Evolutionary conservation across 2,329 filamentous ascomycete species (phyloP).

Genomic region (Colletotrichum echinochloae): DNA sequence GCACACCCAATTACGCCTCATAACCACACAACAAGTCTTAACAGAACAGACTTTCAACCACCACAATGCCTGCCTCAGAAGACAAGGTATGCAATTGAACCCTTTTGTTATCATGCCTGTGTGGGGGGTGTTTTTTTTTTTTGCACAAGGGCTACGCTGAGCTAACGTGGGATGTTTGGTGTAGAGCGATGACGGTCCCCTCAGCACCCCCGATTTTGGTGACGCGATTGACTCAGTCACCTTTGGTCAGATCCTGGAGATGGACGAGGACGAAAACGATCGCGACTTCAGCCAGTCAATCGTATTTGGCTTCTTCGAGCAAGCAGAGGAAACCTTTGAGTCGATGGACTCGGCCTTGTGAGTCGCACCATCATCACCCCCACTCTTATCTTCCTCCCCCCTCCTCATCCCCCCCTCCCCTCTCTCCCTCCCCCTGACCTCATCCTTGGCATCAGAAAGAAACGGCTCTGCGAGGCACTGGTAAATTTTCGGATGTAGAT

Average conservation of each 20-base stretch:
- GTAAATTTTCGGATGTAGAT: background rate
- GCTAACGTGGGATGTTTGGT: constrained; percentile 31
- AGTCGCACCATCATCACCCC: constrained; percentile 53
- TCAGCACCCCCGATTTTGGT: constrained; percentile 61
- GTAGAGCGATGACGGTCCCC: constrained; percentile 43
- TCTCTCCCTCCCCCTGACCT: constrained; percentile 12
- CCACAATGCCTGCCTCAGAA: constrained; percentile 44
- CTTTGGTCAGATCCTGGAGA: constrained; percentile 96
- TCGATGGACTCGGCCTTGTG: constrained; percentile 89
- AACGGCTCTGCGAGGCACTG: background rate
- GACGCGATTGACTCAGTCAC: constrained; percentile 83
- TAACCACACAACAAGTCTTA: constrained; percentile 13
- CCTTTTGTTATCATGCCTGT: constrained; percentile 43
- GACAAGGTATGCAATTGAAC: constrained; percentile 48
- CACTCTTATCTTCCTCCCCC: background rate
- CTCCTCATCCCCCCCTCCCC: constrained; percentile 30
- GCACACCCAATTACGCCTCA: constrained; percentile 17
- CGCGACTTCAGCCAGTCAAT: constrained; percentile 90
- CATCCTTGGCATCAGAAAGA: constrained; percentile 7
- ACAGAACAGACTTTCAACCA: constrained; percentile 15
- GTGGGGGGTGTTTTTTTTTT: constrained; percentile 29
- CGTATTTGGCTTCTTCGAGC: constrained; percentile 92
- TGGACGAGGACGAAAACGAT: constrained; percentile 92
- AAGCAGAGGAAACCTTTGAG: constrained; percentile 86
- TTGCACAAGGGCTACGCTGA: constrained; percentile 26